Conservation (phyloP, 2,329 filamentous ascomycete genomes). For the Pseudogymnoascus sp. region DNA sequence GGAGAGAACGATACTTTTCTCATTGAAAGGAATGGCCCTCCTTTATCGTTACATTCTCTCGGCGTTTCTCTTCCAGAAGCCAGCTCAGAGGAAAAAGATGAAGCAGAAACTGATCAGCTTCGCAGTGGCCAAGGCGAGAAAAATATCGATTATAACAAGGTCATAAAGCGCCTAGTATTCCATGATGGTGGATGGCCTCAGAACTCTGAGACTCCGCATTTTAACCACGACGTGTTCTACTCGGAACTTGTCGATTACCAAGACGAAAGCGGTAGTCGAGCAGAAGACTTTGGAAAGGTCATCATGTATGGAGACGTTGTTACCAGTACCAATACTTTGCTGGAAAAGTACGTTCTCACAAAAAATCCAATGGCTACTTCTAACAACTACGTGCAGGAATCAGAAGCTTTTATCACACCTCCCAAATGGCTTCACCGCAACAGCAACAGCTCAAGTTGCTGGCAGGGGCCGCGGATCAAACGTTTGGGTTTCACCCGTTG, state of each 20-base stretch:
- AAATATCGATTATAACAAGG: slow-evolving; percentile 65
- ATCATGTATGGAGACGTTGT: slow-evolving; percentile 87
- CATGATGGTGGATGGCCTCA: slow-evolving; percentile 64
- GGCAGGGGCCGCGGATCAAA: slow-evolving; percentile 85
- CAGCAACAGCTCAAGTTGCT: slow-evolving; percentile 80
- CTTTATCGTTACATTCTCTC: slow-evolving; percentile 51
- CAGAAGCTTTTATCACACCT: slow-evolving; percentile 66
- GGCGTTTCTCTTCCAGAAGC: slow-evolving; percentile 40
- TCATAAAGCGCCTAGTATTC: slow-evolving; percentile 66
- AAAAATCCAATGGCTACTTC: not conserved
- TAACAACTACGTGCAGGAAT: slow-evolving; percentile 49
- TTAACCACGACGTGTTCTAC: slow-evolving; percentile 78
- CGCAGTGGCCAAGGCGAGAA: slow-evolving; percentile 40
- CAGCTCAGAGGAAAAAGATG: slow-evolving; percentile 13
- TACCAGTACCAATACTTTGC: slow-evolving; percentile 86
- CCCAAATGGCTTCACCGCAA: slow-evolving; percentile 78
- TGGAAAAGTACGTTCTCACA: slow-evolving; percentile 62
- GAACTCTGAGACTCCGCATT: slow-evolving; percentile 70
- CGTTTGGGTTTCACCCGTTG: slow-evolving; percentile 88
- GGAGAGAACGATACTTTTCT: slow-evolving; percentile 79
- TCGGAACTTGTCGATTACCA: slow-evolving; percentile 63
- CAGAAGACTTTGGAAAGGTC: slow-evolving; percentile 64
- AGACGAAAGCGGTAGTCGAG: slow-evolving; percentile 42
- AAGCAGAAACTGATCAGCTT: slow-evolving; percentile 9
- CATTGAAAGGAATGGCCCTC: slow-evolving; percentile 59